Conservation (phyloP, 257 asterid species). For the Misopates orontium region DNA sequence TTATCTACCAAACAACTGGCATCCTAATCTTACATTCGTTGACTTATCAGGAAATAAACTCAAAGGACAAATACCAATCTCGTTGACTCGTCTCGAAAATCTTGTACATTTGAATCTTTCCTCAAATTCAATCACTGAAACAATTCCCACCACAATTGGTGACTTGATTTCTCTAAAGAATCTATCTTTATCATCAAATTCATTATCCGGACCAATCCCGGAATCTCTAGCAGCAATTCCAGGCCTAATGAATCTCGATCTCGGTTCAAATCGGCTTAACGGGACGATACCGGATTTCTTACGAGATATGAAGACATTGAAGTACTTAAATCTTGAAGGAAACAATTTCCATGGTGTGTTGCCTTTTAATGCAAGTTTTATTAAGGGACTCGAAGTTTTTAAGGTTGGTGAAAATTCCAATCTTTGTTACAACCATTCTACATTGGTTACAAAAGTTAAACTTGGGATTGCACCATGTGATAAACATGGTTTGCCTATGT, state of each 20-base stretch:
- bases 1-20: conserved; percentile 66
- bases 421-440: conserved; percentile 75
- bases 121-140: conserved; percentile 64
- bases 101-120: conserved; percentile 66
- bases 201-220: conserved; percentile 69
- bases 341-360: conserved; percentile 77
- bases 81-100: conserved; percentile 60
- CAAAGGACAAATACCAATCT: conserved; percentile 61
- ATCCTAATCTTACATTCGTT: conserved; percentile 54
- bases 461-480: conserved; percentile 92
- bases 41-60: conserved; percentile 71
- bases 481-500: conserved; percentile 73
- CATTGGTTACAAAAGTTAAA: conserved; percentile 60
- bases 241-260: conserved; percentile 69
- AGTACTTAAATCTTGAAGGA: conserved; percentile 68
- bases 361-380: conserved; percentile 78
- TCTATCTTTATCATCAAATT: conserved; percentile 66
- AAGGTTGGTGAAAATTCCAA: conserved; percentile 70
- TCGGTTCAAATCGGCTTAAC: conserved; percentile 71
- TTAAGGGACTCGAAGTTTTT: conserved; percentile 56
- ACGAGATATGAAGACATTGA: conserved; percentile 59
- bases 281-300: conserved; percentile 77
- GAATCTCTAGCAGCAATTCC: conserved; percentile 63
- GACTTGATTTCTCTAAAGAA: conserved; percentile 56
- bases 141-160: conserved; percentile 70